Evolutionary conservation across 768 basidiomycete species (phyloP).

Genomic region (Kwoniella sp.): DNA sequence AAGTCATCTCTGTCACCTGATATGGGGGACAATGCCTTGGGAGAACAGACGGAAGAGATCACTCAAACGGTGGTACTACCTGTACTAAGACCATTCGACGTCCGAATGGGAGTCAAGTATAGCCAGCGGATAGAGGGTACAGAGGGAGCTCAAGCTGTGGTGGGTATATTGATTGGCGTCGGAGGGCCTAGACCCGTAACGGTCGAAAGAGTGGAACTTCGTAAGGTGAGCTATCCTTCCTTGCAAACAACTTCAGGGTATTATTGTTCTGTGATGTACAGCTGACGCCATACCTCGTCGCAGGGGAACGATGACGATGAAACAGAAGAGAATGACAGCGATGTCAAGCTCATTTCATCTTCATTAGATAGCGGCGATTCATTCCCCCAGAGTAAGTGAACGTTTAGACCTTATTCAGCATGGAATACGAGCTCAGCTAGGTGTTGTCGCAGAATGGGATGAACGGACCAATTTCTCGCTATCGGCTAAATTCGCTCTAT

Average conservation of each 20-base stretch:
- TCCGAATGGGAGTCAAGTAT: conserved; percentile 64
- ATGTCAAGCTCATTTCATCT: conserved; percentile 12
- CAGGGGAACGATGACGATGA: neutral
- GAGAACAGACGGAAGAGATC: conserved; percentile 59
- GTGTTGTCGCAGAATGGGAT: conserved; percentile 65
- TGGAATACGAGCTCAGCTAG: neutral
- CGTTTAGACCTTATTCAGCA: too few relatives aligned
- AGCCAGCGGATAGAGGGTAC: conserved; percentile 3
- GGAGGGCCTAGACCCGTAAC: conserved; percentile 21
- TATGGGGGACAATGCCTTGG: neutral
- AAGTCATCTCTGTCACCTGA: neutral
- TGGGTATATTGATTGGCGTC: conserved; percentile 22
- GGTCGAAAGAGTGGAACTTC: conserved; percentile 25
- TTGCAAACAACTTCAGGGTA: too few relatives aligned
- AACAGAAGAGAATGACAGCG: conserved; percentile 3
- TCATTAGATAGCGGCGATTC: conserved; percentile 2
- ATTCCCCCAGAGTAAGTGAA: conserved; percentile 21
- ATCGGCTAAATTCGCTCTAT: conserved; percentile 19
- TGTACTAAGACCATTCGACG: conserved; percentile 66
- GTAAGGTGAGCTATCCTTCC: conserved; percentile 5
- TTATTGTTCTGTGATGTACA: too few relatives aligned
- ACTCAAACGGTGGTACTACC: conserved; percentile 70
- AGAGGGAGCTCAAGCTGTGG: conserved; percentile 17
- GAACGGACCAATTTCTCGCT: conserved; percentile 59
- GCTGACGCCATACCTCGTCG: too few relatives aligned